Percentiles rank a stretch among this genome's conserved stretches.
These are phyloP conservation scores for Penstemon eatonii DNA, from an alignment of 257 asterid species.

Conservation along the genomic window DNA sequence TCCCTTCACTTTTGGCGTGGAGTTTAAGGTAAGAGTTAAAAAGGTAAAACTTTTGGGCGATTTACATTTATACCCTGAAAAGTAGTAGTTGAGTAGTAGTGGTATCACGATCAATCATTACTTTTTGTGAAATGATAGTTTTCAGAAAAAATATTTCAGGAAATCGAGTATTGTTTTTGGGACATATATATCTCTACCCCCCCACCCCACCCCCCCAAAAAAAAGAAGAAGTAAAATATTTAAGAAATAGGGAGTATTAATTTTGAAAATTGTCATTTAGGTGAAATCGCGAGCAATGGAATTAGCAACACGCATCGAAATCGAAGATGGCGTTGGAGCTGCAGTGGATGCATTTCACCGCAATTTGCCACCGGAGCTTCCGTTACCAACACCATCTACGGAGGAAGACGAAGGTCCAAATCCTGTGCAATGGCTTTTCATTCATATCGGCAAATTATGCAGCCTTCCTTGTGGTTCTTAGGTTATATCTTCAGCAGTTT, in stretches of 20 bases:
- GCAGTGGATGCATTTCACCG: conserved; percentile 94
- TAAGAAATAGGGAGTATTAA: not conserved
- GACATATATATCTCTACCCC: no score
- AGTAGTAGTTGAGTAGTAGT: no score
- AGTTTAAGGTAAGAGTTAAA: no score
- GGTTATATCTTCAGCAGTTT: not conserved
- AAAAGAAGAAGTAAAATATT: no score
- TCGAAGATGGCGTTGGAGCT: conserved; percentile 89
- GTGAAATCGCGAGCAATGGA: conserved; percentile 78
- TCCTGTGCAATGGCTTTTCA: conserved; percentile 81
- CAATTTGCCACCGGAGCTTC: conserved; percentile 72
- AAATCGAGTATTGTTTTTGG: no score
- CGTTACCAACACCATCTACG: conserved; percentile 46
- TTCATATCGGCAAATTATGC: conserved; percentile 71
- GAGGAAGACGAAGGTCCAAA: conserved; percentile 51
- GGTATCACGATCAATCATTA: no score
- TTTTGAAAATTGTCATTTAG: conserved; percentile 36
- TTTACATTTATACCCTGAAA: no score
- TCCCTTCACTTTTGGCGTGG: no score
- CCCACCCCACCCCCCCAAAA: no score
- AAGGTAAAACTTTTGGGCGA: no score
- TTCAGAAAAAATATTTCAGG: no score
- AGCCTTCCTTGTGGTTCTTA: conserved; percentile 58
- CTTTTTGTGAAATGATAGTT: no score
- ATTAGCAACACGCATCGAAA: conserved; percentile 55